These are phyloP conservation scores for Neoscytalidium dimidiatum DNA, from an alignment of 2,329 filamentous ascomycete species.

Conservation along the genomic window DNA sequence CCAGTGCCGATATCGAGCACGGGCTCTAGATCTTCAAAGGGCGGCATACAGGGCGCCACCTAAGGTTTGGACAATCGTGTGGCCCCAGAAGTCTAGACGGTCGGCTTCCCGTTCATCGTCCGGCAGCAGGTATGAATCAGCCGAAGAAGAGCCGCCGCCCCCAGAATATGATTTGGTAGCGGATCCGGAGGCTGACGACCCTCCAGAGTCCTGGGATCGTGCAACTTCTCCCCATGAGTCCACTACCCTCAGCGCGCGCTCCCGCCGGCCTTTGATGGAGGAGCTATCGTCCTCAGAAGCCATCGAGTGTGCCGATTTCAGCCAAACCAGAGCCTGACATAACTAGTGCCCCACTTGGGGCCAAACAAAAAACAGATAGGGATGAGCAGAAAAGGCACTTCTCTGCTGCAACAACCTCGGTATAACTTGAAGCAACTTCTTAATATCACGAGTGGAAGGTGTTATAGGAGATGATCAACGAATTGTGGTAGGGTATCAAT, in stretches of 20 bases:
- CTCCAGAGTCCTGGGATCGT: not conserved
- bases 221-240: not conserved
- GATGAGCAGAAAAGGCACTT: no score
- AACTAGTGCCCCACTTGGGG: no score
- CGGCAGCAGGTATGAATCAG: slow-evolving; percentile 33
- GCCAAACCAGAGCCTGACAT: no score
- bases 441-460: no score
- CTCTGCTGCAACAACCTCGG: no score
- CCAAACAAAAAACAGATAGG: no score
- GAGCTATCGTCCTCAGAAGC: slow-evolving; percentile 8
- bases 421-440: no score
- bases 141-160: slow-evolving; percentile 37
- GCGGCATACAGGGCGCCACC: slow-evolving; percentile 37
- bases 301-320: no score
- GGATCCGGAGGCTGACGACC: not conserved
- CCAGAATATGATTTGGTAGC: slow-evolving; percentile 48
- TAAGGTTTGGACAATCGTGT: slow-evolving; percentile 41
- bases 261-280: slow-evolving; percentile 2
- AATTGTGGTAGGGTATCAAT: no score
- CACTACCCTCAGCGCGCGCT: slow-evolving; percentile 10
- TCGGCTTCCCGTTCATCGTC: slow-evolving; percentile 34
- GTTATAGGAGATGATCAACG: no score
- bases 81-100: slow-evolving; percentile 32
- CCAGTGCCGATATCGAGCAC: slow-evolving; percentile 38
- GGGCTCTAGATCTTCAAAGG: slow-evolving; percentile 23